Base-by-base conservation (phyloP, 2,329 filamentous ascomycete species). In the Sporothrix euskadiensis region DNA sequence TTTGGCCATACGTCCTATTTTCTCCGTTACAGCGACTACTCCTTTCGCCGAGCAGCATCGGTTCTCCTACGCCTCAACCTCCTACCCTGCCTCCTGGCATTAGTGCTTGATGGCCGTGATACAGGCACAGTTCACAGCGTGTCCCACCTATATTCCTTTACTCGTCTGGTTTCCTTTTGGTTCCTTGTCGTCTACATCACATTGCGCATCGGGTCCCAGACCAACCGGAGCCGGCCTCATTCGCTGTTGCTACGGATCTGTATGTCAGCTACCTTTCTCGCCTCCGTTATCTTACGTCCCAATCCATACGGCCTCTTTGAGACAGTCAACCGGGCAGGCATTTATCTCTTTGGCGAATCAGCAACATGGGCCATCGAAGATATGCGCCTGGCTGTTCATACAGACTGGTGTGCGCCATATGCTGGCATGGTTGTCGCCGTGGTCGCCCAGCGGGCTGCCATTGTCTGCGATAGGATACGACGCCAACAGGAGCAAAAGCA, bases 1-100 rank as follows among this genome's bases (percentile, higher is more conserved):
- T 91, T 87, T 76, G 88, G 88, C 1, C 89, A 91, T 77, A 85
- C 89, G 0, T 80, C 85, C 8, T 90, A 88, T 78, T 87, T 91
- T 74, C 79, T 90, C 9, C 81, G 81, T 69, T 89, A 83, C 71
- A 82, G 82, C 44, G 88, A 91, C 78, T 90, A 85, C 77, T 89
- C 88, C 0, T 77, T 87, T 41, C 81, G 82, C 44, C 84, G 89
- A 30, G 80, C 88, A n/a, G 82, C 83, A 1, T 79, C 79, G 3
- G 85, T 90, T 7, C 77, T 91, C 39, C 81, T 89, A 54, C 86
- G 88, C 2, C 81, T 88, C 12, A 91, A 91, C 77, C 78, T 88
- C 1, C 81, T 91, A 8, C 86, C 84, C 65, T 84, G 84, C 26
- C 75, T 84, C 0, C 80, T 91, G 44, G 82, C 87, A 0, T 88